Base-by-base conservation (phyloP, 352 stramenopile genomes). In the Globisporangium ultimum region DNA sequence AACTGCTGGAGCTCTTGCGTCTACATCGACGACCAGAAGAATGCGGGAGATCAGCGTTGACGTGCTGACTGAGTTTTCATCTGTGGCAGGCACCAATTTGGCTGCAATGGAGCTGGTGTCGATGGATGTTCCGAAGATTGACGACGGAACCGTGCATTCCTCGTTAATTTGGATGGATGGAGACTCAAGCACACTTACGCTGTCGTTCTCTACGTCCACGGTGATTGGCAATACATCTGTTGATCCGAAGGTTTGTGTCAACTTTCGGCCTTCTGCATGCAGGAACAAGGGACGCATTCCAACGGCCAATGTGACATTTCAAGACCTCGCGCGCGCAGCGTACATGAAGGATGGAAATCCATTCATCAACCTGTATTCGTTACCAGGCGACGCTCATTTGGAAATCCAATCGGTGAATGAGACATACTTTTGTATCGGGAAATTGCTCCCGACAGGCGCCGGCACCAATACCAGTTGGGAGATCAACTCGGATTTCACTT, bases 291-390 rank as follows among this genome's bases (percentile, higher is more conserved):
- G 80, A 24, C 64, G 68, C 14, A 38, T 71, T 32, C 57, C 81
- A 3, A 72, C 52, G 5, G 71, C 75, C 14, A 88, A 80, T 47
- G 62, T 90, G n/a, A 71, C 54, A 8, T 88, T 89, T 47, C 62
- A 65, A 9, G 57, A 57, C 4, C 67, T 48, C 14, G 53, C 76
- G 7, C 67, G 41, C 36, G 84, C 77, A 2, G 75, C 67, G 15
- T 93, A 89, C 53, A 80, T 88, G 42, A 84, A 86, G 61, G 81
- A 80, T 32, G 82, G 84, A 28, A 93, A 93, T 48, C 84, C 84
- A 14, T 93, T 91, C 55, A 60, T 91, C 47, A 78, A 85, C 41
- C 59, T 87, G 14, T 90, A 93, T 53, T 69, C 66, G 15, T 66
- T 74, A 15, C 82, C 82, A 13, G 81, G 81, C 40, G 74, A 85